Percentiles rank a stretch among this genome's conserved stretches.
These are phyloP conservation scores for Dioszegia aurantiaca DNA, from an alignment of 768 basidiomycete genomes.

Conservation along the genomic window DNA sequence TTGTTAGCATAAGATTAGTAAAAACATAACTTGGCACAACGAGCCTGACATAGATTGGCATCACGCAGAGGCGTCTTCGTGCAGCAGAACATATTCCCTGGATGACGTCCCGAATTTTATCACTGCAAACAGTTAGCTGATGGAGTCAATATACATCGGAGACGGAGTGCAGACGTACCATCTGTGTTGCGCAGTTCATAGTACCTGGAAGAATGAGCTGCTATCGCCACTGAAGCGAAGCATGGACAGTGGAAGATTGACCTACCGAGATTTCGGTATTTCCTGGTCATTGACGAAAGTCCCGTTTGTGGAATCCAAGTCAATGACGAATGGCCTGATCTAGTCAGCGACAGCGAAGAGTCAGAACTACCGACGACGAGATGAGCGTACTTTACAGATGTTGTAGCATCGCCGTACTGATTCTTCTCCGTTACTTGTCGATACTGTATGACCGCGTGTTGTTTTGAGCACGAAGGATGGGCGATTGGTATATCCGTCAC, in stretches of 20 bases:
- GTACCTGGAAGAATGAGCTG: slow-evolving; percentile 17
- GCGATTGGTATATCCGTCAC: slow-evolving; percentile 71
- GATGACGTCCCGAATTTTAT: slow-evolving; percentile 56
- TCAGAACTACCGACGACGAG: background rate
- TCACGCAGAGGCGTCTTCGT: slow-evolving; percentile 46
- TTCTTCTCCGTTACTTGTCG: slow-evolving; percentile 82
- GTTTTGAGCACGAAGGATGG: slow-evolving; percentile 97
- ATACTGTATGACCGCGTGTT: slow-evolving; percentile 96
- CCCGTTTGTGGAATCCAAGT: slow-evolving; percentile 96
- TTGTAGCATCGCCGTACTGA: slow-evolving; percentile 75
- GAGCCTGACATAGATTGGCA: too few species aligned
- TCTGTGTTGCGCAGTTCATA: slow-evolving; percentile 48
- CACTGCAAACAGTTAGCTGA: slow-evolving; percentile 34
- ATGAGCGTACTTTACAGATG: slow-evolving; percentile 73
- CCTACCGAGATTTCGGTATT: slow-evolving; percentile 80
- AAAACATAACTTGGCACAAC: too few species aligned
- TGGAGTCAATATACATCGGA: background rate
- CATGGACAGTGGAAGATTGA: too few species aligned
- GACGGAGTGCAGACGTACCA: slow-evolving; percentile 22
- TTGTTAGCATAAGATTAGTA: too few species aligned
- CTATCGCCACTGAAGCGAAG: background rate
- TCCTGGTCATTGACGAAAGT: slow-evolving; percentile 83
- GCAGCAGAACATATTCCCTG: slow-evolving; percentile 52
- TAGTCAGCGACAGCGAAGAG: slow-evolving; percentile 6
- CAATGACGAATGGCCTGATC: slow-evolving; percentile 87